Conservation (phyloP, 2,329 filamentous ascomycete species). For the Colletotrichum spaethianum region DNA sequence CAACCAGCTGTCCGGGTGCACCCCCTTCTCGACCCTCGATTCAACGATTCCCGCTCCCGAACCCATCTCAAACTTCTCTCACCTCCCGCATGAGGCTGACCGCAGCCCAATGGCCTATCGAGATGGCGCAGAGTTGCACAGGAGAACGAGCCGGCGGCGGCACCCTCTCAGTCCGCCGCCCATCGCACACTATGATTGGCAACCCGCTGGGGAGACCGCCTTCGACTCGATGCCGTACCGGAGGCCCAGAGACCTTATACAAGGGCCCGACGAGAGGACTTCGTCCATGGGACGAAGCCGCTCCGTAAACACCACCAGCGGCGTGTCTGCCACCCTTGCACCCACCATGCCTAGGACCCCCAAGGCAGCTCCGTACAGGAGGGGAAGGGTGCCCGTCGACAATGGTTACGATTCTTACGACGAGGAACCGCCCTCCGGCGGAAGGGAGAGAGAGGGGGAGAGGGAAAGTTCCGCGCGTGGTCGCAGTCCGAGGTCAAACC, state of each 20-base stretch:
- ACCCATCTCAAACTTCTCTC: slow-evolving; percentile 5
- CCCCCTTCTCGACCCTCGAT: slow-evolving; percentile 23
- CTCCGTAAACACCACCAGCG: slow-evolving; percentile 30
- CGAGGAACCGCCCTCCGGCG: slow-evolving; percentile 41
- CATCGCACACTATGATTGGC: slow-evolving; percentile 50
- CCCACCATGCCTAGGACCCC: slow-evolving; percentile 37
- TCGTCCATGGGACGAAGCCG: slow-evolving; percentile 46
- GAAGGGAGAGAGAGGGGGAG: slow-evolving; percentile 45
- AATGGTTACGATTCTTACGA: slow-evolving; percentile 23
- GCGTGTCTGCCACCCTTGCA: slow-evolving; percentile 31
- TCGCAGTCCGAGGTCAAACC: slow-evolving; percentile 53
- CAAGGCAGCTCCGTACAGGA: slow-evolving; percentile 28
- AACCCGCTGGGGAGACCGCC: slow-evolving; percentile 45
- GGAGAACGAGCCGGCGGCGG: slow-evolving; percentile 36
- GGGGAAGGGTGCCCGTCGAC: slow-evolving; percentile 33
- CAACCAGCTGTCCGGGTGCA: slow-evolving; percentile 40
- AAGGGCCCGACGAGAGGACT: slow-evolving; percentile 50
- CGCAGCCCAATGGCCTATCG: slow-evolving; percentile 42
- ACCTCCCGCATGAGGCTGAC: slow-evolving; percentile 39
- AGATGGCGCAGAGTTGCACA: slow-evolving; percentile 42
- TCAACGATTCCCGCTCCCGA: slow-evolving; percentile 13
- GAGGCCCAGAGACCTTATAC: slow-evolving; percentile 47
- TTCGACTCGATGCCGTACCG: slow-evolving; percentile 54
- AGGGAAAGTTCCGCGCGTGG: slow-evolving; percentile 46
- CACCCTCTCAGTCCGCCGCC: slow-evolving; percentile 43